These are phyloP conservation scores for Hanseniaspora sp. DNA, from an alignment of 1,139 yeast species.

Conservation along the genomic window DNA sequence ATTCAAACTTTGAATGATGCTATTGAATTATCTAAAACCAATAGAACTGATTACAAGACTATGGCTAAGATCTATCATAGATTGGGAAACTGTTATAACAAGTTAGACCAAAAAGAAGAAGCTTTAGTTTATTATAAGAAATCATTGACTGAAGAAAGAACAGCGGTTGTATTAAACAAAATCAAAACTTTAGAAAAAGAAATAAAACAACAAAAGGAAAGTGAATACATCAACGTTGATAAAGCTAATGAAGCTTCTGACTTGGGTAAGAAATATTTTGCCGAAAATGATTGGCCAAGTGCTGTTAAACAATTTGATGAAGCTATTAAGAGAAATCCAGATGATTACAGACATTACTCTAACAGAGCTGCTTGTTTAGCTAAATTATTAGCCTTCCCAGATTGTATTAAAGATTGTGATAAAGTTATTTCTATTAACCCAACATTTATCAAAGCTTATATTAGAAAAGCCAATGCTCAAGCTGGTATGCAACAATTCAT, in stretches of 20 bases:
- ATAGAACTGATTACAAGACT: conserved; percentile 82
- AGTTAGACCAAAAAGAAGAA: conserved; percentile 55
- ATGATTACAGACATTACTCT: conserved; percentile 92
- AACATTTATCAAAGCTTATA: conserved; percentile 80
- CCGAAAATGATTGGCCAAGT: conserved; percentile 90
- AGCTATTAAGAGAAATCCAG: conserved; percentile 91
- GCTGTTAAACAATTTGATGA: conserved; percentile 93
- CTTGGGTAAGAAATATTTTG: conserved; percentile 79
- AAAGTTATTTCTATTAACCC: conserved; percentile 83
- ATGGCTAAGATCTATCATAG: conserved; percentile 91
- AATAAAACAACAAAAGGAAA: conserved; percentile 64
- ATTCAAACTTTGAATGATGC: conserved; percentile 73
- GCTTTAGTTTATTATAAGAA: conserved; percentile 79
- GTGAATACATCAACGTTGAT: conserved; percentile 73
- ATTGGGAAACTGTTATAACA: conserved; percentile 71
- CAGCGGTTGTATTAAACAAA: conserved; percentile 84
- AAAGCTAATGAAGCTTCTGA: conserved; percentile 93
- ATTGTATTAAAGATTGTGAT: conserved; percentile 87
- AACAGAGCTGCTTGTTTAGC: conserved; percentile 96
- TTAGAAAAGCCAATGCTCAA: conserved; percentile 92
- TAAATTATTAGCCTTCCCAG: conserved; percentile 93
- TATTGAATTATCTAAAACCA: conserved; percentile 76
- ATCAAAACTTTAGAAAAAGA: conserved; percentile 81
- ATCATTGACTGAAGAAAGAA: conserved; percentile 93
- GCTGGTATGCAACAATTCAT: conserved; percentile 82